Base-by-base conservation (phyloP, 1,284 basidiomycete species). In the Ustanciosporium gigantosporum region DNA sequence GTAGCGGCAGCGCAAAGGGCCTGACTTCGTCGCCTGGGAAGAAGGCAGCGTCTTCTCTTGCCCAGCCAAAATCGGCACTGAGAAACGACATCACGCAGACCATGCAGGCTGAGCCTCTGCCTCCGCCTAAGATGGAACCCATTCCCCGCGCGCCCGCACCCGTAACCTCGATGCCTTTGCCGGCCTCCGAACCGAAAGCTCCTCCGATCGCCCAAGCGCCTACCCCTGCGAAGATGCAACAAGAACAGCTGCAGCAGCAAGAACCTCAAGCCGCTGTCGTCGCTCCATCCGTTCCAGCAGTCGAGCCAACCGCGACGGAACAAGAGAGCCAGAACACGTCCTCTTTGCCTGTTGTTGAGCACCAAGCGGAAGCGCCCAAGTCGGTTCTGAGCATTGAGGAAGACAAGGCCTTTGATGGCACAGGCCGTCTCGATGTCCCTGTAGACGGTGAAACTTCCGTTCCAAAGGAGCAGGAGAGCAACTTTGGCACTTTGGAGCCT, bases 351-450 rank as follows among this genome's bases (percentile, higher is more conserved):
- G 23, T 16, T 17, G 17, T 35, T 4, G 31, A 20, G 7, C 22
- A 29, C 17, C 27, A 15, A 3, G 29, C 31, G 13, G 24, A 50
- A 31, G 45, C 60, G 5, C 44, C 55, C 25, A 36, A 52, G 24
- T 49, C 60, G 17, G 53, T 58, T 35, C 45, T 62, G 21, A 74
- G 68, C 48, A 61, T 76, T 16, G 58, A 52, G 20, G 43, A 72
- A 29, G 69, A 74, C 51, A 56, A 59, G 31, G 53, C 39, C 32
- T 67, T 76, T 21, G 74, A 76, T 35, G 74, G 74, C 24, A 73
- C 67, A 4, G 74, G 74, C 6, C 59, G 62, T 35, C 53, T 76
- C 14, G 69, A 69, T 31, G 20, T 72, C 1, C 36, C 57, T 14
- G 40, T 57, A 17, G 35, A 35, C 25, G 35, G 5, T 14, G 11